Conservation (phyloP, 345 rosid genomes). For the Citrus australasica region DNA sequence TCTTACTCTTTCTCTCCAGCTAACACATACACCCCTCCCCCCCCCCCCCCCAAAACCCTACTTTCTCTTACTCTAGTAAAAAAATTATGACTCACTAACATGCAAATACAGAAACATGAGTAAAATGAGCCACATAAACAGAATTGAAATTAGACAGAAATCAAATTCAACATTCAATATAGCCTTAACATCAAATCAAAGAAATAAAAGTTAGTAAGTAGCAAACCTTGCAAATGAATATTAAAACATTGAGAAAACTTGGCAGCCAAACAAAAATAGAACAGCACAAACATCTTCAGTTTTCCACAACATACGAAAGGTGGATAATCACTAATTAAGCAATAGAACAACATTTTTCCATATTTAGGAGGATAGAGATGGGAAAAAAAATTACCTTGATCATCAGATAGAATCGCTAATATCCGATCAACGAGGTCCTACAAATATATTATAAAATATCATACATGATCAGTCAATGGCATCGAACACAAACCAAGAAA, state of each 20-base stretch:
- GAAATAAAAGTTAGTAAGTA: background rate
- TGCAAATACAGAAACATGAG: background rate
- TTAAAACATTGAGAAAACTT: background rate
- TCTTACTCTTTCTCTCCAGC: background rate
- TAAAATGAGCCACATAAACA: background rate
- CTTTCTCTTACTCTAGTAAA: background rate
- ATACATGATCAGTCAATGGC: background rate
- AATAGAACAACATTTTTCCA: background rate
- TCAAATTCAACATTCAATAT: too few species aligned
- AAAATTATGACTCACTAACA: background rate
- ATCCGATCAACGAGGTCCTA: conserved; percentile 93
- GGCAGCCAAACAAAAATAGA: background rate
- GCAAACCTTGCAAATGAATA: background rate
- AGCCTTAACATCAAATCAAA: background rate
- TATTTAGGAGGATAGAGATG: background rate
- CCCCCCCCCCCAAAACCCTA: background rate
- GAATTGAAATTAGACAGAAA: background rate
- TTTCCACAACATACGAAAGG: background rate
- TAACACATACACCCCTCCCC: background rate
- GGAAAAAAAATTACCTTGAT: conserved; percentile 50
- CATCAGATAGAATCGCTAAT: conserved; percentile 60
- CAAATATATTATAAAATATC: conserved; percentile 17
- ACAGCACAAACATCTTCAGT: background rate
- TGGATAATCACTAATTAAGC: background rate
- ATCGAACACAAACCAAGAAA: background rate